Evolutionary conservation across 148 eudicot species (phyloP), one percentile per base, ranked within the genome.

Genomic region (Talinum fruticosum): DNA sequence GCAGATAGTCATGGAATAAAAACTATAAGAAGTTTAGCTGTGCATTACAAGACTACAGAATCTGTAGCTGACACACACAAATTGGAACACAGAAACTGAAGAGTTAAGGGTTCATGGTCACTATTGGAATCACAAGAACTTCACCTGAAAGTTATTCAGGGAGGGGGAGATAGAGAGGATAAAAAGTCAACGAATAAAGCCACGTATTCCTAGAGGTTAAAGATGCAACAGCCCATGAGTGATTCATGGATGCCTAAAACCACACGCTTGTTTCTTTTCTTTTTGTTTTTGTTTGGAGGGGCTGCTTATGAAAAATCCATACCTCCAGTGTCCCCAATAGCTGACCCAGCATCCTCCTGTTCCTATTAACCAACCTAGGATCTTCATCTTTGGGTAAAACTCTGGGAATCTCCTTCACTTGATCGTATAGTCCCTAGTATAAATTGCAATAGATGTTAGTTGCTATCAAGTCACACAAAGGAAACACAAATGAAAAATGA

Each of bases 311-410:
- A n/a, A 66, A 34, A 29, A 51, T 12, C 1, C 74, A 65, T 82
- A 95, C 99, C 99, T 95, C 97, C 81, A 93, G 79, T 53, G 99
- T 95, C 70, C 99, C 99, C 66, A 95, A 83, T 82, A 93, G 89
- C 81, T 88, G 97, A 37, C 99, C 97, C 21, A 95, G 75, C 94
- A 95, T 91, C 83, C 99, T 90, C 77, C 82, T 89, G 82, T 92
- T 95, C 85, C 97, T 82, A 71, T 85, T 95, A 54, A 95, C 93
- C 81, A 88, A 80, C 33, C 89, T 90, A 24, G 97, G 97, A 73
- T 92, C 97, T 65, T 91, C 97, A 73, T 90, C 79, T 82, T 90
- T 92, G 0, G 96, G 93, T 83, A 92, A 85, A 65, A 93, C 90
- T 74, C 97, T 86, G 2, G 97, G 97, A 75, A 84, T 89, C 75